phyloP scores from a whole-genome alignment of 805 yeast species.

The Spathaspora passalidarum region DNA sequence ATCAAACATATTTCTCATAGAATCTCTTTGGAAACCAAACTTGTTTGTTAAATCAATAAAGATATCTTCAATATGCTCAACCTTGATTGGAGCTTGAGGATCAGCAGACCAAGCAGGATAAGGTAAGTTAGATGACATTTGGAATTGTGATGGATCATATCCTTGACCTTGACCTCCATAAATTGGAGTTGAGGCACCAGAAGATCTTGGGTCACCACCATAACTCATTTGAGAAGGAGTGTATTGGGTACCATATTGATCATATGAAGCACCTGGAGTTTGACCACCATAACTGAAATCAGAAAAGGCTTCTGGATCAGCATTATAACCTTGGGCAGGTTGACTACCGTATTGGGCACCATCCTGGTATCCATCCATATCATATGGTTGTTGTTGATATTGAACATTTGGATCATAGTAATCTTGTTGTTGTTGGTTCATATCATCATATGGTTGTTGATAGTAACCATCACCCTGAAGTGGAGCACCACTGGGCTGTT shows the following conservation, averaged over 20 bases:
- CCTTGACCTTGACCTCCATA: constrained; percentile 65
- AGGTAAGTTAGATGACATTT: constrained; percentile 81
- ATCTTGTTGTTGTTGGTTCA: constrained; percentile 36
- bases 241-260: constrained; percentile 65
- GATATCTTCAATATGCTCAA: constrained; percentile 82
- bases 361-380: constrained; percentile 47
- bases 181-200: constrained; percentile 94
- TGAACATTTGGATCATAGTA: constrained; percentile 48
- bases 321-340: constrained; percentile 29
- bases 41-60: constrained; percentile 79
- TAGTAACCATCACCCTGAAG: constrained; percentile 26
- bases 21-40: constrained; percentile 89
- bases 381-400: constrained; percentile 50
- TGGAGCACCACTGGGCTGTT: constrained; percentile 20
- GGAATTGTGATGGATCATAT: constrained; percentile 61
- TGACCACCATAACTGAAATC: constrained; percentile 61
- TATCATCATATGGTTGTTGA: constrained; percentile 16
- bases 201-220: constrained; percentile 73
- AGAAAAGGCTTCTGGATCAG: constrained; percentile 62
- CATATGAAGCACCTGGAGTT: constrained; percentile 60
- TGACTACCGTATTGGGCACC: constrained; percentile 28
- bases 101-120: constrained; percentile 99
- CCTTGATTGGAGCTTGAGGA: constrained; percentile 78
- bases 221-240: constrained; percentile 87
- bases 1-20: constrained; percentile 89